Evolutionary conservation across 2,329 filamentous ascomycete species (phyloP).

Genomic region (Penicillium crustosum): DNA sequence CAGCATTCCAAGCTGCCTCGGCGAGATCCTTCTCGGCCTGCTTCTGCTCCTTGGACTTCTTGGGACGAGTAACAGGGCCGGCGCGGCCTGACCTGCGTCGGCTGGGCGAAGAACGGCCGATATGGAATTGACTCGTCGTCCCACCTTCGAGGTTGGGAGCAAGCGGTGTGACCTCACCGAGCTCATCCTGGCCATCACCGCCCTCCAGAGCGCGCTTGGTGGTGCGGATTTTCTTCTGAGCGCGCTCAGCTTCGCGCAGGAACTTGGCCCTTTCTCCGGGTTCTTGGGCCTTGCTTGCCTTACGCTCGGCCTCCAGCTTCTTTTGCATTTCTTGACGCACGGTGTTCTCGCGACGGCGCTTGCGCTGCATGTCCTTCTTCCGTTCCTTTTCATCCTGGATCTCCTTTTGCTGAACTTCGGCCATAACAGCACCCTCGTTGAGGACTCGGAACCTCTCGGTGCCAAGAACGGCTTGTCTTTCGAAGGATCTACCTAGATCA

Average conservation of each 20-base stretch:
- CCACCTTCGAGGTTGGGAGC: conserved; percentile 82
- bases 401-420: conserved; percentile 86
- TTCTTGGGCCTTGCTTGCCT: conserved; percentile 75
- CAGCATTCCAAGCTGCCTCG: conserved; percentile 80
- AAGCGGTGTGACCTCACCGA: conserved; percentile 68
- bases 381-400: conserved; percentile 94
- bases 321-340: conserved; percentile 85
- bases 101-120: conserved; percentile 55
- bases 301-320: conserved; percentile 74
- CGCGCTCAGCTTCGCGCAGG: conserved; percentile 80
- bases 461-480: conserved; percentile 67
- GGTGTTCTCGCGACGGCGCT: conserved; percentile 90
- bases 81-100: conserved; percentile 57
- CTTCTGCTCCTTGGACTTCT: conserved; percentile 81
- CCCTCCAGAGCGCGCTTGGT: conserved; percentile 85
- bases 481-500: conserved; percentile 60
- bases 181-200: conserved; percentile 70
- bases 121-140: conserved; percentile 79
- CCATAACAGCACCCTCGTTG: conserved; percentile 76
- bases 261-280: conserved; percentile 79
- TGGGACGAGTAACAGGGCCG: conserved; percentile 61
- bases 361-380: conserved; percentile 99
- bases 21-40: conserved; percentile 72
- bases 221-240: conserved; percentile 87
- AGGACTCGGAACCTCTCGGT: conserved; percentile 73